Base-by-base conservation (phyloP, 2,329 filamentous ascomycete species). In the Microdochium bolleyi region DNA sequence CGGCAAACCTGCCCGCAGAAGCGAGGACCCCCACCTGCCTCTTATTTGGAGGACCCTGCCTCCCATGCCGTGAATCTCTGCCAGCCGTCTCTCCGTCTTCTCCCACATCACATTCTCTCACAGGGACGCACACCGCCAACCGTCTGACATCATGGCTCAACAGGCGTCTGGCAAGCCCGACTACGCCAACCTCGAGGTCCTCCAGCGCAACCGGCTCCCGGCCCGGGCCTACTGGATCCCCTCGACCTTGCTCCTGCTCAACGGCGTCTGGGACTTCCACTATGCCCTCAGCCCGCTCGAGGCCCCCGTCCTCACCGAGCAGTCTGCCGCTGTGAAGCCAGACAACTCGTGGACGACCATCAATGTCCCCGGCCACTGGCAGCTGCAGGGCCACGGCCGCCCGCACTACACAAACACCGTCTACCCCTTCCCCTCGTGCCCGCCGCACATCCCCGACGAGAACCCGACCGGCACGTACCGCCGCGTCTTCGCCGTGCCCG, bases 401-500 rank as follows among this genome's bases (percentile, higher is more conserved):
- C 85, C 85, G 0, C 82, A 84, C 57, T 88, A 89, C 61, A 88
- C 84, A 10, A 89, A 88, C 58, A 74, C 84, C 24, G 73, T 80
- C 50, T 88, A 77, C 55, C 84, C 83, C 0, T 83, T 88, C 53
- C 83, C 83, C 0, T 80, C 84, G 1, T 77, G 79, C 54, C 85
- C 85, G 16, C 85, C 85, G 0, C 68, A 79, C 56, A 77, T 84
- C 2, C 80, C 84, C 0, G 74, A 73, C 0, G 76, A 84, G 50
- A 88, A 88, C 52, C 81, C 82, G 2, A 86, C 82, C 0, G 84
- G 85, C 7, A 79, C 77, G 0, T 88, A 88, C 61, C 69, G 77
- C 14, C 76, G 76, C 10, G 68, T 64, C 3, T 85, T 87, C 58
- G 59, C 67, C 1, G 70, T 85, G 2, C 82, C 82, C 0, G 52